phyloP scores from a whole-genome alignment of 441 rosid species.

The Corymbia calophylla region DNA sequence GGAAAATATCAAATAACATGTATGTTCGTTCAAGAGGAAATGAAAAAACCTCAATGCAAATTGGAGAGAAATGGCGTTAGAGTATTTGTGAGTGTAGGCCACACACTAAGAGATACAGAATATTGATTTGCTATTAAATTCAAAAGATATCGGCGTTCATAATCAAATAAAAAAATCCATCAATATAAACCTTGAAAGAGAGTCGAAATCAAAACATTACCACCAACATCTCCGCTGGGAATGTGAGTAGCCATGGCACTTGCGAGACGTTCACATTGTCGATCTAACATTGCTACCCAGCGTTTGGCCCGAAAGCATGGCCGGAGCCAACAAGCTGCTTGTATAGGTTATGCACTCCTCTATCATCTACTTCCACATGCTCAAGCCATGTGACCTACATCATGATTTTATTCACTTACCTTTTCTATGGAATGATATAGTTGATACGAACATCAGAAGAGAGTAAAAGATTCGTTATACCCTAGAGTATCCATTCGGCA shows the following conservation, averaged over 20 bases:
- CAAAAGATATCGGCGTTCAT: not conserved
- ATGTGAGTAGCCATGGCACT: constrained; percentile 50
- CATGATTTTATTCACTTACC: not conserved
- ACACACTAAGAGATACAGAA: not conserved
- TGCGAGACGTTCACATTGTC: constrained; percentile 77
- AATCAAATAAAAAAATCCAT: not conserved
- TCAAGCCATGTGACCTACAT: constrained; percentile 88
- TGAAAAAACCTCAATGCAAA: not conserved
- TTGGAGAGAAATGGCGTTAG: not conserved
- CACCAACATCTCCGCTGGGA: constrained; percentile 45
- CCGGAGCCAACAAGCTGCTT: constrained; percentile 56
- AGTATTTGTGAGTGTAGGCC: not conserved
- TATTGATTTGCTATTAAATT: not conserved
- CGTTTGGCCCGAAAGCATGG: constrained; percentile 82
- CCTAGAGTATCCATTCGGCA: constrained; percentile 71
- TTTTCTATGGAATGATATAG: not conserved
- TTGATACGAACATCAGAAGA: not conserved
- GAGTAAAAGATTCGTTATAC: constrained; percentile 15
- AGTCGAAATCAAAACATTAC: constrained; percentile 11
- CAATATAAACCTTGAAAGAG: not conserved
- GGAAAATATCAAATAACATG: too few species aligned
- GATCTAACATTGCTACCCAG: constrained; percentile 70
- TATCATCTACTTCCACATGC: constrained; percentile 76
- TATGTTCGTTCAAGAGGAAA: not conserved
- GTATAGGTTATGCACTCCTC: constrained; percentile 49